A percentile compares a stretch with the other conserved stretches of the same genome.
phyloP scores from a whole-genome alignment of 257 asterid genomes.

The Cynanchum wilfordii region DNA sequence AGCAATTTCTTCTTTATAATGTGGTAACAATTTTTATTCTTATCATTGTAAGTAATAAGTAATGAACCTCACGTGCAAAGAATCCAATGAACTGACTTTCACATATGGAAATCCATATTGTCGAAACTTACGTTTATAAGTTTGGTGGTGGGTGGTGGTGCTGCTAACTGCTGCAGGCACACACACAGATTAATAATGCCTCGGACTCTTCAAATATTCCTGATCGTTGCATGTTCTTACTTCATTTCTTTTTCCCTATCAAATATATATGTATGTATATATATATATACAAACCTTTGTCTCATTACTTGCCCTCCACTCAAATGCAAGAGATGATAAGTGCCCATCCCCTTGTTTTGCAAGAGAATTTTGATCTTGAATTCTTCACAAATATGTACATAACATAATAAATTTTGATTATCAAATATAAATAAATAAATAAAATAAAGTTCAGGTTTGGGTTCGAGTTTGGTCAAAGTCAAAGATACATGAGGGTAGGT shows the following conservation, averaged over 20 bases:
- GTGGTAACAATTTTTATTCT: background rate
- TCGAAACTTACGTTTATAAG: constrained; percentile 7
- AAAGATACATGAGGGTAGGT: constrained; percentile 12
- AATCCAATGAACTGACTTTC: constrained; percentile 47
- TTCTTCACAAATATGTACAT: too few species aligned
- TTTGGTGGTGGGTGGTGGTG: background rate
- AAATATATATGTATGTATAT: too few species aligned
- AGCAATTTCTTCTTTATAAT: background rate
- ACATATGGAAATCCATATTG: constrained; percentile 31
- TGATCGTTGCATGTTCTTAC: constrained; percentile 15
- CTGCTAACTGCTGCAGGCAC: background rate
- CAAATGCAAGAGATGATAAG: background rate
- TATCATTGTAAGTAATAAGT: background rate
- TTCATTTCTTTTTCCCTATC: constrained; percentile 10
- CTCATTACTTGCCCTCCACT: background rate
- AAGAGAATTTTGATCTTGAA: too few species aligned
- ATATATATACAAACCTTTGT: background rate
- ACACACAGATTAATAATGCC: constrained; percentile 1
- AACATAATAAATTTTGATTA: background rate
- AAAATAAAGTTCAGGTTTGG: too few species aligned
- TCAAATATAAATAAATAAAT: too few species aligned
- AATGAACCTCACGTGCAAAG: constrained; percentile 53
- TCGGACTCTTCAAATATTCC: constrained; percentile 34
- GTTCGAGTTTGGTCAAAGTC: constrained; percentile 23
- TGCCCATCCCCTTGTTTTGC: background rate